These are phyloP conservation scores for Sporothrix brunneoviolacea DNA, from an alignment of 2,329 filamentous ascomycete genomes.

Conservation along the genomic window DNA sequence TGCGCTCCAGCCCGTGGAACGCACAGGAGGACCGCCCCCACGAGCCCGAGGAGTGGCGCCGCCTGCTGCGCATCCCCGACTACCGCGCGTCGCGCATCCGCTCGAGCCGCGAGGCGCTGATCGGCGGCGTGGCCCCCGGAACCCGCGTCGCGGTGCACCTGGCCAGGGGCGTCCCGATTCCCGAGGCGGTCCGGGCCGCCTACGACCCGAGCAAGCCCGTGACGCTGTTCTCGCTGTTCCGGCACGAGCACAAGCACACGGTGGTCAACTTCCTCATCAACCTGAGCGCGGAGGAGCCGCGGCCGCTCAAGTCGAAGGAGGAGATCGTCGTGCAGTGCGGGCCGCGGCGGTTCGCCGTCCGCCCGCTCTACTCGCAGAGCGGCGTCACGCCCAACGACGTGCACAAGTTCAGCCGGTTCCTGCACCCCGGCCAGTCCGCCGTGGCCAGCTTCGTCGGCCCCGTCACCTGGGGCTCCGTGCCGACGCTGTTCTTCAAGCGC, in stretches of 20 bases:
- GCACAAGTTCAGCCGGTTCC: slow-evolving; percentile 88
- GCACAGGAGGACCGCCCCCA: slow-evolving; percentile 78
- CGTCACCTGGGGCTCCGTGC: slow-evolving; percentile 87
- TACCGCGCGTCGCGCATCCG: slow-evolving; percentile 78
- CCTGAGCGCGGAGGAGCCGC: slow-evolving; percentile 67
- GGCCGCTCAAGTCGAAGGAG: slow-evolving; percentile 83
- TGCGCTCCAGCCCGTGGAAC: slow-evolving; percentile 83
- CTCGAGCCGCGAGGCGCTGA: slow-evolving; percentile 71
- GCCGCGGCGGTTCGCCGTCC: slow-evolving; percentile 76
- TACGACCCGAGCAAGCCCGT: slow-evolving; percentile 54
- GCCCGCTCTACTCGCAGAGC: slow-evolving; percentile 82
- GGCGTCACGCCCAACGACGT: slow-evolving; percentile 93
- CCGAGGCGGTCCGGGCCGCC: slow-evolving; percentile 36
- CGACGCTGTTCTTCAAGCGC: slow-evolving; percentile 78
- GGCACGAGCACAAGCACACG: slow-evolving; percentile 92
- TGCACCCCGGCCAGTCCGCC: slow-evolving; percentile 84
- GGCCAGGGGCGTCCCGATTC: slow-evolving; percentile 15
- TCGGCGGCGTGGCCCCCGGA: slow-evolving; percentile 80
- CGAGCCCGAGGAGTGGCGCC: slow-evolving; percentile 84
- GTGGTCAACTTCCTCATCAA: slow-evolving; percentile 85
- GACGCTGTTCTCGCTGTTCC: slow-evolving; percentile 76
- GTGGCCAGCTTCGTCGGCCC: slow-evolving; percentile 88
- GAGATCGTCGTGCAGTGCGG: slow-evolving; percentile 89
- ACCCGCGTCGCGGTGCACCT: slow-evolving; percentile 78
- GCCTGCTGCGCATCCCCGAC: slow-evolving; percentile 80